Percentiles rank a stretch among this genome's conserved stretches.
Evolutionary conservation across 306 rosid species (phyloP).

Genomic region (Prunus armeniaca): DNA sequence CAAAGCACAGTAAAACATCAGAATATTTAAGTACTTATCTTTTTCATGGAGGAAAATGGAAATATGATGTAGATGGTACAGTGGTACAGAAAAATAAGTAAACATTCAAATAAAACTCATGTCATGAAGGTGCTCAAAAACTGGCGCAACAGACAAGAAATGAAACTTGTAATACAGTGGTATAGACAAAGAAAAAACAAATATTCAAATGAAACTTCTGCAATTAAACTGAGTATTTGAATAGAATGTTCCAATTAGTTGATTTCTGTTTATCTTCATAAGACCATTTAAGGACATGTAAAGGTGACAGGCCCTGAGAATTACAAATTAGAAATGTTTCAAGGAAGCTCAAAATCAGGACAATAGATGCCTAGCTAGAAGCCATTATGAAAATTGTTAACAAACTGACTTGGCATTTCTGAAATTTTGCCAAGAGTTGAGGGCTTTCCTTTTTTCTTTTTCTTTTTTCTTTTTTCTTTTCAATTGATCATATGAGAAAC

Average conservation of each 20-base stretch:
- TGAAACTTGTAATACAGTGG: too few species aligned
- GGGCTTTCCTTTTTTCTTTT: too few species aligned
- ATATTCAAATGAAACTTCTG: conserved; percentile 1
- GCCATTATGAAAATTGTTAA: neutral
- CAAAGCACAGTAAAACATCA: conserved; percentile 5
- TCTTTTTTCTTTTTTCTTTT: neutral
- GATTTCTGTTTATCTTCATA: neutral
- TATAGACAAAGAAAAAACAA: neutral
- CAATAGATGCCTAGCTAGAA: neutral
- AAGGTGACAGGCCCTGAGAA: neutral
- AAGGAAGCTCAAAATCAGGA: neutral
- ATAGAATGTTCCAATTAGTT: neutral
- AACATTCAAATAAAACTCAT: too few species aligned
- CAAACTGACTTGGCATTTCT: too few species aligned
- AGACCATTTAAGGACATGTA: too few species aligned
- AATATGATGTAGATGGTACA: neutral
- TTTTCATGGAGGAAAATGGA: neutral
- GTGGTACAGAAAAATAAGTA: too few species aligned
- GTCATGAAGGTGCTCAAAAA: too few species aligned
- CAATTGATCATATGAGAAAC: neutral
- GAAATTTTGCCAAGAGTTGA: too few species aligned
- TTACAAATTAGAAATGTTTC: neutral
- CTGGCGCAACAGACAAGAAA: too few species aligned
- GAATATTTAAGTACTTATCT: neutral
- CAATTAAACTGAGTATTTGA: too few species aligned